phyloP scores from a whole-genome alignment of 768 basidiomycete species.

The Multifurca ochricompacta region DNA sequence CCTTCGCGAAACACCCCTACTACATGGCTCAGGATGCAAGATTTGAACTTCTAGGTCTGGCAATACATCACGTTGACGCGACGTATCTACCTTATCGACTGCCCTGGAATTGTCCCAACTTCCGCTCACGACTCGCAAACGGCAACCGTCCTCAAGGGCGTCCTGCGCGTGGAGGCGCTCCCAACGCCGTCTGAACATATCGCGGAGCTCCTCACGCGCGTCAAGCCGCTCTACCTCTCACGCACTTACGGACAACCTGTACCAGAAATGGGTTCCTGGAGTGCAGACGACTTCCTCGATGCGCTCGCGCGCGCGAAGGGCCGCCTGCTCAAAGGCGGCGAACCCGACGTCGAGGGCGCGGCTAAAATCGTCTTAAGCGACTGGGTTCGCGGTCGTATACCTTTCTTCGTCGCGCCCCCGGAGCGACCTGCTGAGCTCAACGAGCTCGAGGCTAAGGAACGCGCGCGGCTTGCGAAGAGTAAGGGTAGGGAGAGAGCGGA shows the following conservation, averaged over 20 bases:
- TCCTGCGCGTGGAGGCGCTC: constrained; percentile 91
- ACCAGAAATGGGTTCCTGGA: constrained; percentile 52
- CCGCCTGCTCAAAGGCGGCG: constrained; percentile 86
- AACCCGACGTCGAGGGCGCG: constrained; percentile 86
- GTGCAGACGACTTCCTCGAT: constrained; percentile 73
- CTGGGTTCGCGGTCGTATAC: constrained; percentile 96
- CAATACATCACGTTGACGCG: constrained; percentile 98
- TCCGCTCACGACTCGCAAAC: constrained; percentile 88
- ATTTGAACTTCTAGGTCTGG: constrained; percentile 56
- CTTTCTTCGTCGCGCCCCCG: constrained; percentile 91
- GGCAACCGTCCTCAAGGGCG: constrained; percentile 90
- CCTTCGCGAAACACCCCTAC: neutral
- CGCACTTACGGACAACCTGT: constrained; percentile 72
- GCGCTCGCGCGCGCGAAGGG: constrained; percentile 87
- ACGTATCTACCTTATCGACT: constrained; percentile 97
- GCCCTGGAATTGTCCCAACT: constrained; percentile 94
- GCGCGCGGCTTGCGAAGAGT: constrained; percentile 36
- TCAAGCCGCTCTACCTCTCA: constrained; percentile 89
- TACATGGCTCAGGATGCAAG: neutral
- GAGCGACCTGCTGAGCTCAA: constrained; percentile 70
- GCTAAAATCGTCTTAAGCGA: constrained; percentile 94
- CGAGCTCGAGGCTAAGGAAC: constrained; percentile 42
- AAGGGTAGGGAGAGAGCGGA: constrained; percentile 29
- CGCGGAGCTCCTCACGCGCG: constrained; percentile 75
- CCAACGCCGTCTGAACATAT: constrained; percentile 91